These are phyloP conservation scores for Hyphodiscus hymeniophilus DNA, from an alignment of 495 filamentous ascomycete genomes.

Conservation along the genomic window DNA sequence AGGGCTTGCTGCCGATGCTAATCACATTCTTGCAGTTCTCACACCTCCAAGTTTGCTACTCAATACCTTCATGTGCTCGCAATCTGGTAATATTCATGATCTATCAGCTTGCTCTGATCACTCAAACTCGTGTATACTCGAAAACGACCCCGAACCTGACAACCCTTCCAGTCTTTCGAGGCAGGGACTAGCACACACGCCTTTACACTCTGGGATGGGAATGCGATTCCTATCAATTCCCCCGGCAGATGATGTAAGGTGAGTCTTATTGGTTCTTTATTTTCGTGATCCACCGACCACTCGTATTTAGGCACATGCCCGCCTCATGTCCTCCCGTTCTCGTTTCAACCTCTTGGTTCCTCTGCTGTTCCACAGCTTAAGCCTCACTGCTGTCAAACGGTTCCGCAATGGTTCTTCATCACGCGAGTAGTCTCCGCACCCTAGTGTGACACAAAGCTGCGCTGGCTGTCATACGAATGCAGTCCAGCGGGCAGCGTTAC, in stretches of 20 bases:
- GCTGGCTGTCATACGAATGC: slow-evolving; percentile 19
- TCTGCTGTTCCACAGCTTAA: slow-evolving; percentile 19
- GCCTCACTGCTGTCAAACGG: slow-evolving; percentile 15
- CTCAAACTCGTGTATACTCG: slow-evolving; percentile 20
- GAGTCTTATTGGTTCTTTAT: slow-evolving; percentile 15
- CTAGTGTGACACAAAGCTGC: slow-evolving; percentile 14
- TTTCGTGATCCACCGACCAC: slow-evolving; percentile 11
- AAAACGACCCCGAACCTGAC: slow-evolving; percentile 20
- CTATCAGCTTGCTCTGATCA: slow-evolving; percentile 19
- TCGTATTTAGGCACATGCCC: slow-evolving; percentile 16
- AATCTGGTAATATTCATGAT: slow-evolving; percentile 22
- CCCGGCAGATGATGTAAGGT: slow-evolving; percentile 24
- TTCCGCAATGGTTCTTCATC: slow-evolving; percentile 12
- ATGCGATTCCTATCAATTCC: slow-evolving; percentile 20
- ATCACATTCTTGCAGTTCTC: slow-evolving; percentile 16
- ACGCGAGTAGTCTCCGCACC: slow-evolving; percentile 17
- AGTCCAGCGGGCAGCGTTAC: slow-evolving; percentile 14
- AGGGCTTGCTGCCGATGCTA: slow-evolving; percentile 6
- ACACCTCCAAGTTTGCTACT: slow-evolving; percentile 10
- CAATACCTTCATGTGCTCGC: slow-evolving; percentile 24
- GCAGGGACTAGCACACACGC: slow-evolving; percentile 16
- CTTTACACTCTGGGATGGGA: slow-evolving; percentile 23
- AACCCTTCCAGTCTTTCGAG: slow-evolving; percentile 10
- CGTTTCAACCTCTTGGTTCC: too few species aligned
- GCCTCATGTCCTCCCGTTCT: background rate